phyloP scores from a whole-genome alignment of 805 yeast genomes.

The Lachancea waltii region DNA sequence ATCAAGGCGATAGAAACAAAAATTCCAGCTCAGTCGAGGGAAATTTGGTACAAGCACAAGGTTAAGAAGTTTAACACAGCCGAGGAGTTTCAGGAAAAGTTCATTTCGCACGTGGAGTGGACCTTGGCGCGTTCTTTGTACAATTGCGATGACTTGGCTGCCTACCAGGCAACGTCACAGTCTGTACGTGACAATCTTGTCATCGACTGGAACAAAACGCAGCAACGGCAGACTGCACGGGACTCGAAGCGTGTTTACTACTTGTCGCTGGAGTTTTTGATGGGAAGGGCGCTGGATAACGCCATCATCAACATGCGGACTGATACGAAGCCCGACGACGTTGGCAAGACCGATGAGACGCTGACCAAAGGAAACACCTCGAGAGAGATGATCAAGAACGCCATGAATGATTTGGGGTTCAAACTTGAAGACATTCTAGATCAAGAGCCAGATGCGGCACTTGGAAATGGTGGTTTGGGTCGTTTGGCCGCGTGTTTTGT shows the following conservation, averaged over 20 bases:
- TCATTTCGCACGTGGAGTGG: constrained; percentile 84
- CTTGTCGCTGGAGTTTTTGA: constrained; percentile 77
- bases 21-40: constrained; percentile 73
- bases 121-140: constrained; percentile 85
- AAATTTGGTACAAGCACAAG: constrained; percentile 68
- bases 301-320: constrained; percentile 77
- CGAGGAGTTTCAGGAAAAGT: constrained; percentile 57
- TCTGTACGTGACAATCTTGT: constrained; percentile 73
- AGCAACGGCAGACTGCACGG: constrained; percentile 76
- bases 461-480: constrained; percentile 94
- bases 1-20: constrained; percentile 74
- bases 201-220: constrained; percentile 89
- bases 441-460: constrained; percentile 88
- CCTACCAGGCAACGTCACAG: constrained; percentile 81
- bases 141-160: constrained; percentile 88
- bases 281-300: constrained; percentile 95
- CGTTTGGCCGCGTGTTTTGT: constrained; percentile 91
- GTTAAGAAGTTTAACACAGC: constrained; percentile 43
- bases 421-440: constrained; percentile 77
- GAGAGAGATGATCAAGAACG: constrained; percentile 50
- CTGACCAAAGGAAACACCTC: constrained; percentile 14
- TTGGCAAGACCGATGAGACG: constrained; percentile 8
- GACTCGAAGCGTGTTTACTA: constrained; percentile 85
- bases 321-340: constrained; percentile 10
- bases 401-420: constrained; percentile 74